phyloP scores from a whole-genome alignment of 2,329 filamentous ascomycete species.

The Cladobotryum mycophilum region DNA sequence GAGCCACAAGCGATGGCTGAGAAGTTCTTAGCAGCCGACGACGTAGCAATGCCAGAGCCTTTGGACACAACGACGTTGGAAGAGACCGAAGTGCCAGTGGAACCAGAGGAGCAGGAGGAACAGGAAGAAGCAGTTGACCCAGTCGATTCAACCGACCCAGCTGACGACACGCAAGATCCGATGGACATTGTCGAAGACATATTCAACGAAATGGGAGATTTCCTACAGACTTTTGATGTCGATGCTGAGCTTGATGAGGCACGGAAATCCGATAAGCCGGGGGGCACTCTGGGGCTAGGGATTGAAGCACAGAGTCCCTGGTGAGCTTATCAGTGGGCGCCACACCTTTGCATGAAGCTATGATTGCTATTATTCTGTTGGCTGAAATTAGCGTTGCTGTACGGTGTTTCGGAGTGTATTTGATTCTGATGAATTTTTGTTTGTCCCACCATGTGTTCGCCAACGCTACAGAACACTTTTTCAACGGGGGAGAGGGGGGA shows the following conservation, averaged over 20 bases:
- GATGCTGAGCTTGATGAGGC: constrained; percentile 30
- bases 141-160: not conserved
- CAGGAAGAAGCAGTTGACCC: constrained; percentile 1
- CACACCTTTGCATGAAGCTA: too few species aligned
- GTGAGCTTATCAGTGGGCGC: constrained; percentile 12
- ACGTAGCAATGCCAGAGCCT: not conserved
- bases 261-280: constrained; percentile 14
- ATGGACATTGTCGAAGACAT: constrained; percentile 32
- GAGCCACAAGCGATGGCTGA: constrained; percentile 21
- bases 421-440: not conserved
- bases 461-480: not conserved
- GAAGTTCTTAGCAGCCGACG: constrained; percentile 20
- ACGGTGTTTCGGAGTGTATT: too few species aligned
- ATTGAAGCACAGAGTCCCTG: constrained; percentile 19
- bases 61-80: not conserved
- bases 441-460: not conserved
- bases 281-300: constrained; percentile 8
- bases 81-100: too few species aligned
- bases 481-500: too few species aligned
- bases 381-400: too few species aligned
- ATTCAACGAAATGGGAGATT: constrained; percentile 30
- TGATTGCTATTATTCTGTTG: too few species aligned
- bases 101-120: not conserved
- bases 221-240: constrained; percentile 29
- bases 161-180: constrained; percentile 23